A percentile compares a stretch with the other conserved stretches of the same genome.
Evolutionary conservation across 129 eudicot species (phyloP).

Genomic region (Pulicaria dysenterica): DNA sequence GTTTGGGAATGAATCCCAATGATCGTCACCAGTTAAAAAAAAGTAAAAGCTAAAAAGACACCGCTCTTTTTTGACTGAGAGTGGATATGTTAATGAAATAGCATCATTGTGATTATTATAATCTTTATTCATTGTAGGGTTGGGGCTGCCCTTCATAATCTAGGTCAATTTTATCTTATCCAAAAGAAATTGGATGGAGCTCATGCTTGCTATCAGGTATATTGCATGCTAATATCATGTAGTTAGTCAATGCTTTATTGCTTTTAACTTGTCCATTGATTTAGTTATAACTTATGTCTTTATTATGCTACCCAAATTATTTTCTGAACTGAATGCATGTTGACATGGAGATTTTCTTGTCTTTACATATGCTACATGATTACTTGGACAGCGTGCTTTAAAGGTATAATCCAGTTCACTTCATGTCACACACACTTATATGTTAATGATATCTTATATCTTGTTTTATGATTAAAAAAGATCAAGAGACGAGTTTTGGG

Average conservation of each 20-base stretch:
- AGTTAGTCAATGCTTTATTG: not conserved
- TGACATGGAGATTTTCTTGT: constrained; percentile 29
- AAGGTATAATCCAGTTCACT: constrained; percentile 53
- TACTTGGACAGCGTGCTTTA: constrained; percentile 66
- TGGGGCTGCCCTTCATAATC: constrained; percentile 95
- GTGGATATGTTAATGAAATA: not conserved
- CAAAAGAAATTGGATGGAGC: constrained; percentile 71
- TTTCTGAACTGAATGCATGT: constrained; percentile 9
- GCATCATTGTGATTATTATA: constrained; percentile 17
- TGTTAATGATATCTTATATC: constrained; percentile 11
- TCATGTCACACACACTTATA: not conserved
- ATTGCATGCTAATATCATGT: constrained; percentile 9
- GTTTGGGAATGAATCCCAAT: too few relatives aligned
- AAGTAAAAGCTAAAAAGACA: too few relatives aligned
- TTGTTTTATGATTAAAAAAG: constrained; percentile 38
- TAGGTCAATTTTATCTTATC: constrained; percentile 81
- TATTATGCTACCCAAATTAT: not conserved
- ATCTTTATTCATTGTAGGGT: constrained; percentile 51
- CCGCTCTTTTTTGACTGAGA: constrained; percentile 21
- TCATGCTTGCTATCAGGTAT: constrained; percentile 81
- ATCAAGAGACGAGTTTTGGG: constrained; percentile 93
- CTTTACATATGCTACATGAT: constrained; percentile 35
- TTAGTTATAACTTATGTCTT: not conserved
- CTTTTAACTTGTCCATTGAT: not conserved
- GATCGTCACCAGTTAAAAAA: too few relatives aligned